These are phyloP conservation scores for Quercus aquifolioides DNA, from an alignment of 306 rosid genomes.

Conservation along the genomic window DNA sequence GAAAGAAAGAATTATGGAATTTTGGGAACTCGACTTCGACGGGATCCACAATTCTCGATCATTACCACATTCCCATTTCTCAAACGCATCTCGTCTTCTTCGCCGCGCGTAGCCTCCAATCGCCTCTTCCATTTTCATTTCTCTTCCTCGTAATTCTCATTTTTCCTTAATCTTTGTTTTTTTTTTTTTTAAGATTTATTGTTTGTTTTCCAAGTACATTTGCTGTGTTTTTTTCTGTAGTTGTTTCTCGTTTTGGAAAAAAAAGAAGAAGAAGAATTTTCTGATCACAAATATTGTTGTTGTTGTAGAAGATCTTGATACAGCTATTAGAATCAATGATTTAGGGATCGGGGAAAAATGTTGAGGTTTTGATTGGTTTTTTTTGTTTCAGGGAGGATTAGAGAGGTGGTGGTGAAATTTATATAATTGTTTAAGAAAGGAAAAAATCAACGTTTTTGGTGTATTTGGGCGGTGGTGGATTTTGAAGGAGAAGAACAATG, in stretches of 20 bases:
- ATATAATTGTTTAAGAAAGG: slow-evolving; percentile 14
- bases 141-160: slow-evolving; percentile 30
- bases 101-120: slow-evolving; percentile 35
- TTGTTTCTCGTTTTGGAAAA: background rate
- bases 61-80: slow-evolving; percentile 22
- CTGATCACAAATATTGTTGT: background rate
- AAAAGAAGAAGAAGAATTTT: background rate
- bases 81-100: slow-evolving; percentile 4
- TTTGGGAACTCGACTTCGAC: slow-evolving; percentile 37
- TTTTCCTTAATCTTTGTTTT: background rate
- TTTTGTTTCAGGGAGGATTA: slow-evolving; percentile 40
- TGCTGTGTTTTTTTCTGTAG: background rate
- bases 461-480: background rate
- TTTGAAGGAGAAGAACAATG: slow-evolving; percentile 48
- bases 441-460: background rate
- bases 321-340: background rate
- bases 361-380: background rate
- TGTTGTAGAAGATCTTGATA: slow-evolving; percentile 8
- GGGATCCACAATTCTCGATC: slow-evolving; percentile 74
- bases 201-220: slow-evolving; percentile 2
- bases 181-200: background rate
- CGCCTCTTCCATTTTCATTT: background rate
- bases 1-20: slow-evolving; percentile 37
- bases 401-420: slow-evolving; percentile 10
- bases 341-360: background rate